Evolutionary conservation across 208 protist genomes (phyloP), one percentile per base, ranked within the genome.

Genomic region (Leishmania major): DNA sequence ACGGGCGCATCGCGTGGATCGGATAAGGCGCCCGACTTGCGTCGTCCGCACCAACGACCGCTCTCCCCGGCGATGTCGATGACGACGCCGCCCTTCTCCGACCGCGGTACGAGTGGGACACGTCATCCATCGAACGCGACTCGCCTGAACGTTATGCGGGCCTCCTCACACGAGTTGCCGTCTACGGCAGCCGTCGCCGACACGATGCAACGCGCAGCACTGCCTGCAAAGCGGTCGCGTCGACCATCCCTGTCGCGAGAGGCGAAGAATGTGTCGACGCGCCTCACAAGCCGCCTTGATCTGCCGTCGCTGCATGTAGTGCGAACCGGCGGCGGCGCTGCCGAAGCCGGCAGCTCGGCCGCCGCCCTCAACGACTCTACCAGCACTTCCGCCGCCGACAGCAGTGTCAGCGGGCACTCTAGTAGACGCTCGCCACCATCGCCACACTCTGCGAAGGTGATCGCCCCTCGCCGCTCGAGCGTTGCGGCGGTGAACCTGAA

Each of bases 401-500:
- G 57, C 55, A 78, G 57, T 64, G 37, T 22, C 49, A 60, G 49
- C 59, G 62, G 17, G 28, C 60, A 17, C 43, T 28, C n/a, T 13
- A 17, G 60, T 8, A n/a, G 47, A 53, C 25, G 25, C 25, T 53
- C 78, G 13, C 78, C 43, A 11, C 67, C 78, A 66, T 40, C 66
- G n/a, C n/a, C 49, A 35, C 57, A 43, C 28, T 82, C 82, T 35
- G 82, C 82, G 3, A 76, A 57, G 59, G 82, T 85, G 47, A 77
- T 85, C 31, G 82, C 82, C 0, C 82, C 82, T 45, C 82, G 71
- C 4, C 82, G 82, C 0, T 75, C 77, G 62, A 85, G 82, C 53
- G 77, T 85, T 1, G 77, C 82, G 1, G 82, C 82, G 19, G 77
- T 85, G 5, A 85, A 85, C 64, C 72, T 81, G 47, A 77, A 35